Conservation (phyloP, 2,329 filamentous ascomycete genomes). For the Botrytis byssoidea region DNA sequence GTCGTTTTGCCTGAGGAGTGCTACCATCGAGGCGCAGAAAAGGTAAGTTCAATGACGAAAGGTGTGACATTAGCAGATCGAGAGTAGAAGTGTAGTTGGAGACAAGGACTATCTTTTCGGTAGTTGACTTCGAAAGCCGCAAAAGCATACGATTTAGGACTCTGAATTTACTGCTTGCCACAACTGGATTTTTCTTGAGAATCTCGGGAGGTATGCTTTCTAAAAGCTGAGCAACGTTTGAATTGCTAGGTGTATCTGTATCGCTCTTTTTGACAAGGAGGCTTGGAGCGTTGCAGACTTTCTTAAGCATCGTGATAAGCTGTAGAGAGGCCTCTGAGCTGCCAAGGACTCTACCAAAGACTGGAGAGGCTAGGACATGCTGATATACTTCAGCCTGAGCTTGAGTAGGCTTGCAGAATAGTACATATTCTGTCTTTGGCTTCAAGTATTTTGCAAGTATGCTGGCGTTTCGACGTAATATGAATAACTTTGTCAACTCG, state of each 20-base stretch:
- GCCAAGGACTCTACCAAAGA: constrained; percentile 61
- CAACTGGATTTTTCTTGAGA: constrained; percentile 52
- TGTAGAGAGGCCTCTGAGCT: constrained; percentile 62
- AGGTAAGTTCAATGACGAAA: constrained; percentile 57
- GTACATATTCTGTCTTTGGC: constrained; percentile 92
- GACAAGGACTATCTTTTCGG: constrained; percentile 72
- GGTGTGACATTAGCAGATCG: constrained; percentile 61
- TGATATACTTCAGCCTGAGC: constrained; percentile 89
- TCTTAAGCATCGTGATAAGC: constrained; percentile 71
- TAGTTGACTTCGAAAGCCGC: constrained; percentile 57
- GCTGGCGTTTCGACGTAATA: constrained; percentile 83
- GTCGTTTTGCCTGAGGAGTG: constrained; percentile 62
- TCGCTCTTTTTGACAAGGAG: constrained; percentile 52
- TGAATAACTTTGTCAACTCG: constrained; percentile 86
- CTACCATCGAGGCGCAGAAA: constrained; percentile 69
- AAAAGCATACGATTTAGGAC: constrained; percentile 65
- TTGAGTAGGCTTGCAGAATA: constrained; percentile 86
- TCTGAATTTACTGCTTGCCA: constrained; percentile 63
- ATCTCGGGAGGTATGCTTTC: constrained; percentile 55
- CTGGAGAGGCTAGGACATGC: constrained; percentile 61
- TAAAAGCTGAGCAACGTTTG: constrained; percentile 45
- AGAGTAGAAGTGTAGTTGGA: constrained; percentile 74
- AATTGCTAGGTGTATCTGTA: constrained; percentile 38
- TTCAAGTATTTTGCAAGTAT: constrained; percentile 87
- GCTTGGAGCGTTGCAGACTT: constrained; percentile 69